Conservation (phyloP, 257 asterid species). For the Jacaranda copaia region DNA sequence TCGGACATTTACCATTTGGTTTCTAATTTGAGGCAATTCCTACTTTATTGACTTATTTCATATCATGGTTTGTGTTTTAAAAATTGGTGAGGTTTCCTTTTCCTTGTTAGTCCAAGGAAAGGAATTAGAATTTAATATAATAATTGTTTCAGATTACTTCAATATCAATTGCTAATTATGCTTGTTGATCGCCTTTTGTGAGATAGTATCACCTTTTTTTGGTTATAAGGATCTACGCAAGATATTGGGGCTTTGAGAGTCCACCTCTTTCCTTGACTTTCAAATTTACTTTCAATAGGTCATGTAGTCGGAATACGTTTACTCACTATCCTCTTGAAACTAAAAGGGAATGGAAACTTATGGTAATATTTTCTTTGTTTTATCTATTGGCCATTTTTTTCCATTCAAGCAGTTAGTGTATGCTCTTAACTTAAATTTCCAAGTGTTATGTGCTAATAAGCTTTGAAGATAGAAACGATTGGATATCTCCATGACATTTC, state of each 20-base stretch:
- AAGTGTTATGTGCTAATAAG: not conserved
- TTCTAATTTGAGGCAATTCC: no score
- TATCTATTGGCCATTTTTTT: not conserved
- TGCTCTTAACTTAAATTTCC: not conserved
- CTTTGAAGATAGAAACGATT: conserved; percentile 2
- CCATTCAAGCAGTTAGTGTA: not conserved
- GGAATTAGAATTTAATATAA: no score
- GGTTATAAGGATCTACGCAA: not conserved
- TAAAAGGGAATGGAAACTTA: not conserved
- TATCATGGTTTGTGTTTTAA: no score
- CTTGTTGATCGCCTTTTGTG: not conserved
- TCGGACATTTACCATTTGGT: no score
- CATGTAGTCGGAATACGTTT: not conserved
- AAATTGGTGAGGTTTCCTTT: no score
- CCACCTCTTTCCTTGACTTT: not conserved
- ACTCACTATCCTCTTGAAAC: not conserved
- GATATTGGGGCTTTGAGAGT: not conserved
- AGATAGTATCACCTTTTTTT: not conserved
- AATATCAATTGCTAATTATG: no score
- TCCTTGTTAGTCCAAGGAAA: no score
- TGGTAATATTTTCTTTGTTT: not conserved
- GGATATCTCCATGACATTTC: not conserved
- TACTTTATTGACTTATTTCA: no score
- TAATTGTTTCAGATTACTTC: no score
- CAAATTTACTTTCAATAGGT: not conserved